Evolutionary conservation across 495 filamentous ascomycete genomes (phyloP), one percentile per base, ranked within the genome.

Genomic region (Aspergillus sclerotiicarbonarius): DNA sequence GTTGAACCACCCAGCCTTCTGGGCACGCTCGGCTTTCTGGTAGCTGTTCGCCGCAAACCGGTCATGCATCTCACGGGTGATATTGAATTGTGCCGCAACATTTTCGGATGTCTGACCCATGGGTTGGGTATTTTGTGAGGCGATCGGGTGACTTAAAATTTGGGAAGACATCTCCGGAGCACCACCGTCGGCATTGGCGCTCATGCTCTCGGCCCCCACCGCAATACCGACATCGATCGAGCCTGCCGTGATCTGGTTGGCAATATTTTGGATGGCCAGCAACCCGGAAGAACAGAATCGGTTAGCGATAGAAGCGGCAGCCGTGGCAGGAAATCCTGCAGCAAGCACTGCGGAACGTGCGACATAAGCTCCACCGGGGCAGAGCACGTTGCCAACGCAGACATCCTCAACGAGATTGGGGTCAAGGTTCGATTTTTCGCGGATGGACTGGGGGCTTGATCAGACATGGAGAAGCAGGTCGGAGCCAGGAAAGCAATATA

Each of bases 101-200:
- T 98, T 97, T 77, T 98, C 93, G 16, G 87, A 91, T 1, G 93
- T 98, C 82, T 95, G 93, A 3, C 93, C 93, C 93, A 98, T 98
- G 35, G 91, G 86, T 78, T 91, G 84, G 78, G 87, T 80, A 78
- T 91, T 94, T 72, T 98, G 93, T 29, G 71, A 68, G 0, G 90
- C 87, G 63, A 96, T 85, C 54, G 90, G 89, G 63, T 83, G 82
- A 52, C 80, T 73, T 45, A 86, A 71, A 52, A 98, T 84, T 41
- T 83, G 80, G 32, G 86, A 83, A 61, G 90, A 86, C 80, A 96
- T 91, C 18, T 89, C 84, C 18, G 81, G 80, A 8, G 85, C 84
- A 29, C 90, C 82, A 15, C 82, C 77, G 59, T 91, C 88, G 39
- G 87, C 83, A 56, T 86, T 89, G 25, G 78, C 79, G 56, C 85